Evolutionary conservation across 345 rosid genomes (phyloP).

Genomic region (Camelina neglecta): DNA sequence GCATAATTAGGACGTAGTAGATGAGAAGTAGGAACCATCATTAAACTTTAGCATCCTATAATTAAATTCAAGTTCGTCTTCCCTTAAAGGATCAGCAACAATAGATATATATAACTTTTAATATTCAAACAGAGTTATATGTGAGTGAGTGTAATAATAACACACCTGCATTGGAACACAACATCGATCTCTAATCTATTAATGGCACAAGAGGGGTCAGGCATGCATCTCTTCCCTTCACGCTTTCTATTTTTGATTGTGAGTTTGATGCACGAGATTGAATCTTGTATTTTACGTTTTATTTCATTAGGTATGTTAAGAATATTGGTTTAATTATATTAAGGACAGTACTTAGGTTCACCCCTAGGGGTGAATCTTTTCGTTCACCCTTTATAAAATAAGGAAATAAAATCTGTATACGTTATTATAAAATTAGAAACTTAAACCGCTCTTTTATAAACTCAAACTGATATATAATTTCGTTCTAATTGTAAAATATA

Average conservation of each 20-base stretch:
- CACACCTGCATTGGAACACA: slow-evolving; percentile 32
- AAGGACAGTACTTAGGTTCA: too few species aligned
- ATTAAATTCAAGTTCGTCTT: slow-evolving; percentile 32
- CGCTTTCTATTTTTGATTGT: slow-evolving; percentile 38
- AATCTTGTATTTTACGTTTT: slow-evolving; percentile 43
- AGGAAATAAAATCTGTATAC: too few species aligned
- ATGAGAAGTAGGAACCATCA: slow-evolving; percentile 36
- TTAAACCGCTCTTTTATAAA: too few species aligned
- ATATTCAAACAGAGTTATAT: slow-evolving; percentile 1
- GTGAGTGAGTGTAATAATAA: slow-evolving; percentile 45
- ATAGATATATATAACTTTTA: background rate
- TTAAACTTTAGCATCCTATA: slow-evolving; percentile 39
- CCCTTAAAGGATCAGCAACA: slow-evolving; percentile 49
- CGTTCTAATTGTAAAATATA: too few species aligned
- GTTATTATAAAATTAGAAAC: too few species aligned
- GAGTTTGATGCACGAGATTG: slow-evolving; percentile 30
- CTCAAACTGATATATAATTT: too few species aligned
- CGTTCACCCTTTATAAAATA: too few species aligned
- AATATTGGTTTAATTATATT: background rate
- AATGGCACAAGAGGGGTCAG: slow-evolving; percentile 43
- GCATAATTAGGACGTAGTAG: slow-evolving; percentile 37
- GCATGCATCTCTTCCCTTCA: slow-evolving; percentile 45
- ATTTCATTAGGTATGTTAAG: slow-evolving; percentile 2
- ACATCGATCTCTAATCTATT: slow-evolving; percentile 28
- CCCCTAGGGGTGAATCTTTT: too few species aligned